Conservation (phyloP, 2,329 filamentous ascomycete genomes). For the Capronia coronata region DNA sequence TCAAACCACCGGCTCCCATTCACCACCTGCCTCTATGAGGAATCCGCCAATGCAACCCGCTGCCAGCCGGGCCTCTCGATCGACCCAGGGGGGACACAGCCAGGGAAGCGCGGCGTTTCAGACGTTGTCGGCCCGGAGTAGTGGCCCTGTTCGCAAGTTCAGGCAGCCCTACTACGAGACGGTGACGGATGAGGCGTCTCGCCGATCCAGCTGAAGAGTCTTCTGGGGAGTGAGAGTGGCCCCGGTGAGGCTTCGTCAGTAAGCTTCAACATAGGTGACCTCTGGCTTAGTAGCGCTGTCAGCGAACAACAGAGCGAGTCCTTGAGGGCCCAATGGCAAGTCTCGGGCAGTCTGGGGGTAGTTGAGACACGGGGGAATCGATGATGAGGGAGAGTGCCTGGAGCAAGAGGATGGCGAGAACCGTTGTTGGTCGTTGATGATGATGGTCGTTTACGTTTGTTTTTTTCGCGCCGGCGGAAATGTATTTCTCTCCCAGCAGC, state of each 20-base stretch:
- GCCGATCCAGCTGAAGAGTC: not conserved
- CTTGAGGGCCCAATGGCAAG: not conserved
- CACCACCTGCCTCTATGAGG: not conserved
- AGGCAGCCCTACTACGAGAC: not conserved
- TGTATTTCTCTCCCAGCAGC: not conserved
- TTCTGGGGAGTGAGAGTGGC: not conserved
- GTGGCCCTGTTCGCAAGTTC: not conserved
- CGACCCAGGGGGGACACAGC: not conserved
- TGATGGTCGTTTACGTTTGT: not conserved
- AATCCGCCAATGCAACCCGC: not conserved
- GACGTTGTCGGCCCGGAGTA: not conserved
- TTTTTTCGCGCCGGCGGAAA: not conserved
- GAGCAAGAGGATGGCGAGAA: no score
- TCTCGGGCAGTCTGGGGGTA: not conserved
- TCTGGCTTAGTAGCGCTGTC: not conserved
- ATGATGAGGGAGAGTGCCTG: not conserved
- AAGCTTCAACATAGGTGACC: not conserved
- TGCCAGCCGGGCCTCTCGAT: not conserved
- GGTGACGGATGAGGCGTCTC: not conserved
- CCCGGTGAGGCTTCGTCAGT: not conserved
- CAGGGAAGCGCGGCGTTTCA: not conserved
- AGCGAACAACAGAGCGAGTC: not conserved
- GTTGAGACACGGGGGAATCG: not conserved
- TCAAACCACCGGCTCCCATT: not conserved
- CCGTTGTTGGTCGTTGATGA: no score